Conservation (phyloP, 768 basidiomycete species). For the Leucogyrophana mollusca region DNA sequence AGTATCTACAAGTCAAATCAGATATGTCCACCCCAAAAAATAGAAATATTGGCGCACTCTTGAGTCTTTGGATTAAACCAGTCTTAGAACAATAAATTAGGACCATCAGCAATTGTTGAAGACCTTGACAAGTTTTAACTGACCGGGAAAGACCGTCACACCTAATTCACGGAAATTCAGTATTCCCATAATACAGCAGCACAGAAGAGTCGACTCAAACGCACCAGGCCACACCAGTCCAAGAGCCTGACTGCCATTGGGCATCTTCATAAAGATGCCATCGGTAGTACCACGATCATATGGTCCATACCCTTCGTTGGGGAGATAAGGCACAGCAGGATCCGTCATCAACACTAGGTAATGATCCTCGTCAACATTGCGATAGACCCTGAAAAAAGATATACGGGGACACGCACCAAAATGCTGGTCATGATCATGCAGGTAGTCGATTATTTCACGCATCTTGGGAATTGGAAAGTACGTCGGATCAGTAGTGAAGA, state of each 20-base stretch:
- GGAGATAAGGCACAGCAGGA: constrained; percentile 59
- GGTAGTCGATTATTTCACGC: constrained; percentile 61
- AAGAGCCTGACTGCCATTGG: constrained; percentile 55
- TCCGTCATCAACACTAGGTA: constrained; percentile 68
- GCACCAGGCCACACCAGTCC: constrained; percentile 67
- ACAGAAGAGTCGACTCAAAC: too few species aligned
- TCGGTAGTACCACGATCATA: constrained; percentile 51
- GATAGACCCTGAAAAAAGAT: background rate
- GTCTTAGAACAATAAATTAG: constrained; percentile 31
- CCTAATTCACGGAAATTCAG: too few species aligned
- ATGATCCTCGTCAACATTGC: too few species aligned
- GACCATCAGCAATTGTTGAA: constrained; percentile 7
- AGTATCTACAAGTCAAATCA: constrained; percentile 39
- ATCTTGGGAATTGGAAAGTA: constrained; percentile 65
- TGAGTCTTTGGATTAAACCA: constrained; percentile 60
- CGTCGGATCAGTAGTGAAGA: constrained; percentile 67
- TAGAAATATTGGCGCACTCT: constrained; percentile 37
- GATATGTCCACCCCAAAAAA: too few species aligned
- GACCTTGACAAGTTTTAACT: too few species aligned
- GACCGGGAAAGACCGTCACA: constrained; percentile 59
- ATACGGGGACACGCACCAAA: constrained; percentile 40
- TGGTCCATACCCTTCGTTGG: constrained; percentile 46
- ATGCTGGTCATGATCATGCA: constrained; percentile 59
- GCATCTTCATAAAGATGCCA: constrained; percentile 62
- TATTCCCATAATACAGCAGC: background rate